Percentiles rank a stretch among this genome's conserved stretches.
Conservation (phyloP, 2,329 filamentous ascomycete genomes). For the Dactylellina sp. region DNA sequence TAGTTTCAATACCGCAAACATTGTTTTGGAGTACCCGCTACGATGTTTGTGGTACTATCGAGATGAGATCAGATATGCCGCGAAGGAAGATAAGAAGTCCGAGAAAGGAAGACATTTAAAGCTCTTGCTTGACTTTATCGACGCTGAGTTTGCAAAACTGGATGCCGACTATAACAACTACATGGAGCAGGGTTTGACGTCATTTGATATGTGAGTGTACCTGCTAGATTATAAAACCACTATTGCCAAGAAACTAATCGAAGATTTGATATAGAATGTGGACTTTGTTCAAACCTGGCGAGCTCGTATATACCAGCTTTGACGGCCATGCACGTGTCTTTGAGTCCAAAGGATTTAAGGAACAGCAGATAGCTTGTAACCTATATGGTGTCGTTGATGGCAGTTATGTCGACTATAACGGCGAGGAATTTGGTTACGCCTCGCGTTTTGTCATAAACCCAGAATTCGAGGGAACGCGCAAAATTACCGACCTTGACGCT, state of each 20-base stretch:
- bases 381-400: conserved; percentile 63
- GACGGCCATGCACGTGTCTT: conserved; percentile 63
- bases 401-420: conserved; percentile 67
- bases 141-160: conserved; percentile 56
- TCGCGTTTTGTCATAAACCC: conserved; percentile 63
- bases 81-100: conserved; percentile 49
- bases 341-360: conserved; percentile 61
- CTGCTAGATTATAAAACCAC: too few relatives aligned
- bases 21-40: conserved; percentile 56
- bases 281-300: conserved; percentile 69
- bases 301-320: conserved; percentile 64
- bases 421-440: conserved; percentile 66
- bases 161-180: conserved; percentile 59
- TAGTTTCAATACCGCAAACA: conserved; percentile 57
- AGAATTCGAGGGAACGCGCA: conserved; percentile 66
- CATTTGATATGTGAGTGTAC: conserved; percentile 61
- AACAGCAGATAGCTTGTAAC: conserved; percentile 62
- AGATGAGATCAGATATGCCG: conserved; percentile 49
- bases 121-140: conserved; percentile 58
- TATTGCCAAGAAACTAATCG: too few relatives aligned
- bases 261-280: conserved; percentile 64
- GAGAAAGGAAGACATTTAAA: conserved; percentile 57
- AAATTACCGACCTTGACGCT: conserved; percentile 65
- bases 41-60: conserved; percentile 57
- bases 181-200: conserved; percentile 60